phyloP scores from a whole-genome alignment of 176 grass and related monocot species.

The Triticum aestivum region IWGSC_CS_RefSeq_v2.1 NC_057801.1:625222068-625222567 shows the following conservation, averaged over 20 bases:
- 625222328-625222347: conserved; percentile 12
- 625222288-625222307: conserved; percentile 89
- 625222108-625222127: conserved; percentile 63
- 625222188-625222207: conserved; percentile 79
- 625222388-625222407: conserved; percentile 28
- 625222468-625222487: neutral
- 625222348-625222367: neutral
- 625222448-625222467: neutral
- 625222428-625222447: neutral
- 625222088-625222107: conserved; percentile 77
- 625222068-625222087: neutral
- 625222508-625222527: conserved; percentile 12
- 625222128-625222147: conserved; percentile 82
- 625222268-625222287: conserved; percentile 65
- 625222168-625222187: conserved; percentile 79
- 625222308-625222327: conserved; percentile 99
- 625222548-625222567: conserved; percentile 11
- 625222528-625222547: neutral
- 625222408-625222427: neutral
- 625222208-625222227: conserved; percentile 79
- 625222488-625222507: neutral
- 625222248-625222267: conserved; percentile 51
- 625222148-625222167: conserved; percentile 86
- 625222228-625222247: conserved; percentile 72
- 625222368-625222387: neutral